Conservation (phyloP, 768 basidiomycete genomes). For the Galerina sulciceps region DNA sequence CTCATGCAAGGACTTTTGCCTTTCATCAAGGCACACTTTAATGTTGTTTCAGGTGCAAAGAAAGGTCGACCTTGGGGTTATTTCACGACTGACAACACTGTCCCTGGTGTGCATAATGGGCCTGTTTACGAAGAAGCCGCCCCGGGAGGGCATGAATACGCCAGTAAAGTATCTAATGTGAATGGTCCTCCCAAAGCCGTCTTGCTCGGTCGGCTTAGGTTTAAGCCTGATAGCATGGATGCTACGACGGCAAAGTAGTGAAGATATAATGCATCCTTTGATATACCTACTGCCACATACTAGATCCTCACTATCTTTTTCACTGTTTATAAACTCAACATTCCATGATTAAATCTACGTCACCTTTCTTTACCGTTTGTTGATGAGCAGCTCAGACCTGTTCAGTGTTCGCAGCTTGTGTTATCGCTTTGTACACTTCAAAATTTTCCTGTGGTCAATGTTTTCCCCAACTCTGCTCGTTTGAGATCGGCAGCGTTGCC, state of each 20-base stretch:
- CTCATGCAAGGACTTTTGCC: neutral
- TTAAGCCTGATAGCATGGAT: conserved; percentile 61
- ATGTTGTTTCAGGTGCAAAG: conserved; percentile 58
- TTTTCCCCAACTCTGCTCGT: too few relatives aligned
- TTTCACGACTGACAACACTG: conserved; percentile 61
- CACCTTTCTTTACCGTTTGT: too few relatives aligned
- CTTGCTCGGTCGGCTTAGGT: conserved; percentile 65
- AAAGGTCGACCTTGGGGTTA: conserved; percentile 73
- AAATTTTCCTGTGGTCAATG: too few relatives aligned
- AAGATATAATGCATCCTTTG: neutral
- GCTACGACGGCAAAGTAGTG: conserved; percentile 47
- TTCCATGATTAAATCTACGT: too few relatives aligned
- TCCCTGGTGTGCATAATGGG: conserved; percentile 40
- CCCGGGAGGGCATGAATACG: conserved; percentile 36
- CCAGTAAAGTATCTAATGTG: conserved; percentile 56
- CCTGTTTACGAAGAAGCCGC: conserved; percentile 46
- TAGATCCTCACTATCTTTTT: too few relatives aligned
- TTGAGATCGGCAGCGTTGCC: too few relatives aligned
- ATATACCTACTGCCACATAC: neutral
- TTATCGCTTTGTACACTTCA: too few relatives aligned
- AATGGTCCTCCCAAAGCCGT: conserved; percentile 52
- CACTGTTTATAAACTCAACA: too few relatives aligned
- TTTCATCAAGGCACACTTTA: conserved; percentile 60
- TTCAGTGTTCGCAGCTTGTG: too few relatives aligned
- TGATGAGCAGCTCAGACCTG: too few relatives aligned